Conservation (phyloP, 129 eudicot genomes). For the Centrapalus pauciflorus region DNA sequence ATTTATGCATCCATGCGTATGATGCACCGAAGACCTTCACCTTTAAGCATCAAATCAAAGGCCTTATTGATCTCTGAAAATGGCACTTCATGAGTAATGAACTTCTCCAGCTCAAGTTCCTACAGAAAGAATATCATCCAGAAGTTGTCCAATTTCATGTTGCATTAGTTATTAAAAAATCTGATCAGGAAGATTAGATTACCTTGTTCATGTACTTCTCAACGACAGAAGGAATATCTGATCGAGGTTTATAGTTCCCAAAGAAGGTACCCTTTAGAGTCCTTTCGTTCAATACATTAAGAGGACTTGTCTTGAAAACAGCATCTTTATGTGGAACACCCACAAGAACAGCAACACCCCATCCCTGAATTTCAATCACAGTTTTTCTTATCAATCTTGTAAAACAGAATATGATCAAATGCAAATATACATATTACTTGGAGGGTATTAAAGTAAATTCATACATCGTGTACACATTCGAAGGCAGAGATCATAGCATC, state of each 20-base stretch:
- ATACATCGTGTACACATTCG: constrained; percentile 73
- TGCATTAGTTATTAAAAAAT: no score
- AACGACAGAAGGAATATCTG: constrained; percentile 65
- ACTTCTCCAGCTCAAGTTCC: constrained; percentile 70
- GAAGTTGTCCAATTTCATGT: not conserved
- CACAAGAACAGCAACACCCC: constrained; percentile 81
- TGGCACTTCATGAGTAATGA: constrained; percentile 56
- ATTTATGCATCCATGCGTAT: constrained; percentile 34
- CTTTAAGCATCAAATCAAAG: constrained; percentile 53
- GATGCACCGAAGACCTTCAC: constrained; percentile 61
- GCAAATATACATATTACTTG: no score
- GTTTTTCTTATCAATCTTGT: not conserved
- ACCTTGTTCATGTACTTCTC: constrained; percentile 85
- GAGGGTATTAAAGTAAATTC: not conserved
- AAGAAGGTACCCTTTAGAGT: constrained; percentile 78
- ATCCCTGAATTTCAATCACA: constrained; percentile 40
- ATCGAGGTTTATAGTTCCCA: constrained; percentile 70
- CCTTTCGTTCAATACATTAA: constrained; percentile 66
- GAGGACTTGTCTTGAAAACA: constrained; percentile 60
- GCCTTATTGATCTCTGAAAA: constrained; percentile 70
- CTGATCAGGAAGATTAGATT: not conserved
- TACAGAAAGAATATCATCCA: not conserved
- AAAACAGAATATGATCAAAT: no score
- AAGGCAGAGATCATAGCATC: constrained; percentile 71
- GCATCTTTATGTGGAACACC: constrained; percentile 71